phyloP scores from a whole-genome alignment of 495 filamentous ascomycete genomes.

The Tetracladium marchalianum region DNA sequence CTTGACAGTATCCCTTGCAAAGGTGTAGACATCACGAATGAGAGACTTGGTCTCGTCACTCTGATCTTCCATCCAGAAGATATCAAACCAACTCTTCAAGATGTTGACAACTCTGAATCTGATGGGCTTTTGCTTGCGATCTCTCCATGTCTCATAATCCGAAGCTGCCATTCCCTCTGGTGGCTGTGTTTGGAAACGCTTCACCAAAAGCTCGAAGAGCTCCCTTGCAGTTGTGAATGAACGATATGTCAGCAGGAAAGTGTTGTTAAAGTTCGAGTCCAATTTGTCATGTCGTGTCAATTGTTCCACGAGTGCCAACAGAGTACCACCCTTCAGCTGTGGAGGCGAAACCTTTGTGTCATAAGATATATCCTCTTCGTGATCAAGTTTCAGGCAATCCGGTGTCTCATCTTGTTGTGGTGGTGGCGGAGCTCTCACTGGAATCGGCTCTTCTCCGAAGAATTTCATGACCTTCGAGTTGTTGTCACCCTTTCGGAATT shows the following conservation, averaged over 20 bases:
- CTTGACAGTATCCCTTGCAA: slow-evolving; percentile 85
- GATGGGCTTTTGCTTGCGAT: slow-evolving; percentile 91
- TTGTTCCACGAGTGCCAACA: slow-evolving; percentile 89
- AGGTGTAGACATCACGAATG: slow-evolving; percentile 77
- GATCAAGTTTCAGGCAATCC: slow-evolving; percentile 75
- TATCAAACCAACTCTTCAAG: slow-evolving; percentile 95
- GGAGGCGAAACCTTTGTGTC: slow-evolving; percentile 67
- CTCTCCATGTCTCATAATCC: slow-evolving; percentile 81
- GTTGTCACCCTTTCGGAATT: slow-evolving; percentile 52
- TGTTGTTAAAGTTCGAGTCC: slow-evolving; percentile 93
- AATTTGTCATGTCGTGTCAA: slow-evolving; percentile 91
- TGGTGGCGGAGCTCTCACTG: slow-evolving; percentile 33
- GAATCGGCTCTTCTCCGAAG: slow-evolving; percentile 64
- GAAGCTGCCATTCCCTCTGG: slow-evolving; percentile 66
- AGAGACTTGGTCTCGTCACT: slow-evolving; percentile 76
- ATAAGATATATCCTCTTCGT: slow-evolving; percentile 83
- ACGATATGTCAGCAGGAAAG: slow-evolving; percentile 91
- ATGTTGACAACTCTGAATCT: slow-evolving; percentile 95
- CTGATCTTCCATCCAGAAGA: slow-evolving; percentile 94
- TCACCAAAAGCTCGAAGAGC: slow-evolving; percentile 85
- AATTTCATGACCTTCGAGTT: slow-evolving; percentile 79
- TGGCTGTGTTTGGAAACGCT: slow-evolving; percentile 85
- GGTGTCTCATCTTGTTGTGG: slow-evolving; percentile 59
- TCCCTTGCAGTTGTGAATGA: slow-evolving; percentile 89
- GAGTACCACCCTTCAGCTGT: slow-evolving; percentile 74